phyloP scores from a whole-genome alignment of 2,329 filamentous ascomycete genomes.

The Talaromyces sp. region DNA sequence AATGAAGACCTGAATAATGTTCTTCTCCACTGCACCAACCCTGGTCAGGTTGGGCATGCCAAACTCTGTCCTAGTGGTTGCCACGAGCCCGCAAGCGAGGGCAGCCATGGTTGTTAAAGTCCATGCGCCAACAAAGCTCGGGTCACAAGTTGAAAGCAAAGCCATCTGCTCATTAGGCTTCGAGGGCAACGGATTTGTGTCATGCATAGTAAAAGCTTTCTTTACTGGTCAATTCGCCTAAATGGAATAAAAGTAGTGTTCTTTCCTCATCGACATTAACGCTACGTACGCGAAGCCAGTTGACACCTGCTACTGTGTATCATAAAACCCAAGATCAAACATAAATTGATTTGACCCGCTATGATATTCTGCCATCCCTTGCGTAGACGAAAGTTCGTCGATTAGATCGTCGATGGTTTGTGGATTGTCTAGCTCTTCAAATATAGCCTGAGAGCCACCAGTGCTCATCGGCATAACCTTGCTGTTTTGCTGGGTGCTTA shows the following conservation, averaged over 20 bases:
- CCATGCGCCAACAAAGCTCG: not conserved
- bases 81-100: constrained; percentile 18
- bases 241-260: not conserved
- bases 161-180: not conserved
- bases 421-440: not conserved
- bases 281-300: not conserved
- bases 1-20: constrained; percentile 21
- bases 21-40: constrained; percentile 31
- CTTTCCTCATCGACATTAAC: not conserved
- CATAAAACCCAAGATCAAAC: not conserved
- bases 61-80: constrained; percentile 26
- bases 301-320: not conserved
- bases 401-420: not conserved
- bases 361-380: not conserved
- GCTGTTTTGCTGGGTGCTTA: not conserved
- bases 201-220: not conserved
- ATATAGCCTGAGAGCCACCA: not conserved
- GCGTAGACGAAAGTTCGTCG: not conserved
- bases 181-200: not conserved
- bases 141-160: not conserved
- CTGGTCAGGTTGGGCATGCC: constrained; percentile 25
- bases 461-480: not conserved
- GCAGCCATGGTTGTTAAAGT: constrained; percentile 18
- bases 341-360: not conserved
- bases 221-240: not conserved